Base-by-base conservation (phyloP, 2,329 filamentous ascomycete species). In the Sarocladium strictum region DNA sequence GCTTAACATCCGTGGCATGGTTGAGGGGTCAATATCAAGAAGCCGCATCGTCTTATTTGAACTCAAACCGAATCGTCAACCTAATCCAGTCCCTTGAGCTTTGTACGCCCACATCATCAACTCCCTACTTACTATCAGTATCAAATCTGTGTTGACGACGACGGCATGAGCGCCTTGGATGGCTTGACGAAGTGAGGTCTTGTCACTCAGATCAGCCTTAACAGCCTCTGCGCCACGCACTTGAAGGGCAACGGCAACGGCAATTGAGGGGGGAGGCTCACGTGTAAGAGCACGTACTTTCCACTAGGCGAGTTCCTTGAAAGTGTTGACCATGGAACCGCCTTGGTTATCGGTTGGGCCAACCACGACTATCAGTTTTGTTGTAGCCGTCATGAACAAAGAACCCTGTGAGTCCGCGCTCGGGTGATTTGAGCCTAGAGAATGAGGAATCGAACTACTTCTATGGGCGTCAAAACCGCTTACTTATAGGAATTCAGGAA, bases 91-190 rank as follows among this genome's bases (percentile, higher is more conserved):
- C n/a, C n/a, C n/a, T n/a, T n/a, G n/a, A n/a, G n/a, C n/a, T n/a
- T n/a, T n/a, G n/a, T 6, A 32, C 29, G 7, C 12, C 29, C 40
- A 12, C 7, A 12, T 17, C 17, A 21, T 23, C 7, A 45, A 5
- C 17, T 23, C 21, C 3, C 14, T 12, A 15, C 21, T 5, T 7
- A 51, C 47, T 17, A 15, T 37, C 32, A 71, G 68, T 72, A 73
- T 81, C 62, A 77, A 82, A 55, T 81, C 72, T 0, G 78, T 81
- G 43, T 78, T 75, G 59, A 69, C 66, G 62, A 81, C 81, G 56
- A 83, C 76, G 49, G 72, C 63, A 54, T 73, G 68, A 2, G 72
- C 75, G 2, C 69, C 72, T 3, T 61, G 17, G 54, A 78, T 77
- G 1, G 72, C 74, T 0, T 59, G 45, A 29, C 66, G 57, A 10